Percentiles rank a stretch among this genome's conserved stretches.
Evolutionary conservation across 1,284 basidiomycete species (phyloP).

Genomic region (Omphalotus olearius): DNA sequence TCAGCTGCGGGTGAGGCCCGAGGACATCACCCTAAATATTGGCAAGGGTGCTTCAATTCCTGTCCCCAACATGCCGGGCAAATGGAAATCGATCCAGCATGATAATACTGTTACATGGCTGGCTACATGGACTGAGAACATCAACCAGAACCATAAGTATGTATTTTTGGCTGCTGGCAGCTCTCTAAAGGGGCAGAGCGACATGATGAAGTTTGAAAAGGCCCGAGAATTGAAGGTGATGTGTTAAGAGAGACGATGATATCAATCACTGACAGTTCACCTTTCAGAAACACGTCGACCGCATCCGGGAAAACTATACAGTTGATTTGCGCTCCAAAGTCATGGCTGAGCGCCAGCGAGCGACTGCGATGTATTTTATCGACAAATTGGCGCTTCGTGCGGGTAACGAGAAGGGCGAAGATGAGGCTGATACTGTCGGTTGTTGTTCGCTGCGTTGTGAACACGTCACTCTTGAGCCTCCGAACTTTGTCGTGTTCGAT

Average conservation of each 20-base stretch:
- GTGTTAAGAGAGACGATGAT: conserved; percentile 12
- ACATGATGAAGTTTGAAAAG: conserved; percentile 96
- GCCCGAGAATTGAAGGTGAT: conserved; percentile 87
- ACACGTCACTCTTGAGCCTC: conserved; percentile 87
- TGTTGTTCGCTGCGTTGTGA: conserved; percentile 95
- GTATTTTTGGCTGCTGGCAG: conserved; percentile 94
- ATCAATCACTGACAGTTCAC: conserved; percentile 11
- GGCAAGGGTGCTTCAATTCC: conserved; percentile 73
- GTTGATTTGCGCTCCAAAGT: conserved; percentile 84
- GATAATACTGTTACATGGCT: conserved; percentile 97
- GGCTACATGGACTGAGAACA: conserved; percentile 95
- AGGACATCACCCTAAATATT: conserved; percentile 94
- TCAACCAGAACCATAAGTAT: conserved; percentile 91
- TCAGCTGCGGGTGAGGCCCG: conserved; percentile 82
- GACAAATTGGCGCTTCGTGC: conserved; percentile 93
- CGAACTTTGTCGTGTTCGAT: conserved; percentile 86
- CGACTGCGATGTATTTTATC: conserved; percentile 97
- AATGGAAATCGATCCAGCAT: conserved; percentile 84
- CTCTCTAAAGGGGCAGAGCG: conserved; percentile 94
- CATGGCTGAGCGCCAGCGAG: conserved; percentile 90
- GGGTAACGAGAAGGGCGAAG: conserved; percentile 97
- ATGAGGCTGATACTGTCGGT: conserved; percentile 96
- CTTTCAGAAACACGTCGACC: conserved; percentile 79
- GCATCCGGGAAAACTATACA: conserved; percentile 84
- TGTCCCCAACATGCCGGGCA: conserved; percentile 81